These are phyloP conservation scores for Gastrolobium villosum DNA, from an alignment of 306 rosid species.

Conservation along the genomic window DNA sequence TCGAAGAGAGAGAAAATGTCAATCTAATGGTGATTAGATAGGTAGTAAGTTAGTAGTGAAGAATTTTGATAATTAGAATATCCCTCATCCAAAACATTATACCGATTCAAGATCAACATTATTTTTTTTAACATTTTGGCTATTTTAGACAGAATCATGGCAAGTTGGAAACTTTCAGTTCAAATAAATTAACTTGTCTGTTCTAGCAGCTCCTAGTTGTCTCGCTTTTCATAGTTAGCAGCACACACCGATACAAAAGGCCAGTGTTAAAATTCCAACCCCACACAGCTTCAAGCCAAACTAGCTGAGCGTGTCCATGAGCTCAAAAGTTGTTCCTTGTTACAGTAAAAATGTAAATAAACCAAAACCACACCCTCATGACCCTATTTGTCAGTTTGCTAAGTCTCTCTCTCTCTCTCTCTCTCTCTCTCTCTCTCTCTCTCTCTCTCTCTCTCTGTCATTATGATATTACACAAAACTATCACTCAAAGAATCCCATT, in stretches of 20 bases:
- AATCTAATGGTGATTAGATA: too few relatives aligned
- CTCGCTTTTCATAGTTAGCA: too few relatives aligned
- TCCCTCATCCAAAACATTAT: too few relatives aligned
- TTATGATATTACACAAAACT: constrained; percentile 42
- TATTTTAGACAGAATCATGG: too few relatives aligned
- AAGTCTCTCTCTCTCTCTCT: constrained; percentile 61
- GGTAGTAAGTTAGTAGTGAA: too few relatives aligned
- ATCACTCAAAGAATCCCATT: constrained; percentile 44
- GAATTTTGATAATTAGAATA: too few relatives aligned
- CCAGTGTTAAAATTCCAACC: constrained; percentile 28
- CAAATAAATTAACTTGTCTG: constrained; percentile 64
- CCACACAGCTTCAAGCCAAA: constrained; percentile 73
- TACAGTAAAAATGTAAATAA: constrained; percentile 48
- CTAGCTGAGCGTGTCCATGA: constrained; percentile 77
- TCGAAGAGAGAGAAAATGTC: too few relatives aligned
- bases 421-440: constrained; percentile 43
- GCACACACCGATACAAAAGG: constrained; percentile 37
- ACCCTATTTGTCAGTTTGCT: constrained; percentile 82
- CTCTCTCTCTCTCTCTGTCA: constrained; percentile 49
- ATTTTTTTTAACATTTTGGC: too few relatives aligned
- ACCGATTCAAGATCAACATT: too few relatives aligned
- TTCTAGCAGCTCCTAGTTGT: constrained; percentile 30
- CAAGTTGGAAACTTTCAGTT: constrained; percentile 66
- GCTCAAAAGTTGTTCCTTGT: constrained; percentile 72
- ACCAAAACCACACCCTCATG: constrained; percentile 50